Percentiles rank a stretch among this genome's conserved stretches.
phyloP scores from a whole-genome alignment of 495 filamentous ascomycete species.

The Oidiodendron maius region DNA sequence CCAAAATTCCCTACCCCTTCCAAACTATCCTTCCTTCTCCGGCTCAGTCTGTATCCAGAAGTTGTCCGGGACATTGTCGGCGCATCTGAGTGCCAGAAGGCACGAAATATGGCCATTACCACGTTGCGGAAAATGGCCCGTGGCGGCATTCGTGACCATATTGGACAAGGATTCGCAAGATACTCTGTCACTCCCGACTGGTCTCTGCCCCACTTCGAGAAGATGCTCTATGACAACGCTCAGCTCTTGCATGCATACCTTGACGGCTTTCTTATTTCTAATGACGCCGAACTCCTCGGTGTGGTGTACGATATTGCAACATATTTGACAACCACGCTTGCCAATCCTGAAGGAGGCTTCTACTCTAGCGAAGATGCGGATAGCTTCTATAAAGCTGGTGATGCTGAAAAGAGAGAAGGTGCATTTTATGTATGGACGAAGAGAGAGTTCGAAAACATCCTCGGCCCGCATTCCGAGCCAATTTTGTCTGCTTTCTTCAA shows the following conservation, averaged over 20 bases:
- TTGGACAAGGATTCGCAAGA: slow-evolving; percentile 84
- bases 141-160: slow-evolving; percentile 87
- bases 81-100: slow-evolving; percentile 66
- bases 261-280: slow-evolving; percentile 75
- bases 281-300: slow-evolving; percentile 66
- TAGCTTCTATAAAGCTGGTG: slow-evolving; percentile 67
- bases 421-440: slow-evolving; percentile 95
- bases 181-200: slow-evolving; percentile 90
- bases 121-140: slow-evolving; percentile 79
- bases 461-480: slow-evolving; percentile 62
- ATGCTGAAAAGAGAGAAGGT: slow-evolving; percentile 84
- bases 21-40: slow-evolving; percentile 77
- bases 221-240: slow-evolving; percentile 95
- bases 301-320: slow-evolving; percentile 77
- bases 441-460: slow-evolving; percentile 75
- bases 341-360: slow-evolving; percentile 67
- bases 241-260: slow-evolving; percentile 82
- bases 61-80: slow-evolving; percentile 83
- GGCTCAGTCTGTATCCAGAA: slow-evolving; percentile 63
- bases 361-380: slow-evolving; percentile 90
- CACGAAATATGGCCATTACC: slow-evolving; percentile 72
- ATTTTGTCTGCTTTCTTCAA: slow-evolving; percentile 83
- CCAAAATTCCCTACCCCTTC: slow-evolving; percentile 91
- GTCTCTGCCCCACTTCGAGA: slow-evolving; percentile 94
- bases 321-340: slow-evolving; percentile 70